Evolutionary conservation across 345 rosid genomes (phyloP).

Genomic region (Gynandropsis gynandra): DNA sequence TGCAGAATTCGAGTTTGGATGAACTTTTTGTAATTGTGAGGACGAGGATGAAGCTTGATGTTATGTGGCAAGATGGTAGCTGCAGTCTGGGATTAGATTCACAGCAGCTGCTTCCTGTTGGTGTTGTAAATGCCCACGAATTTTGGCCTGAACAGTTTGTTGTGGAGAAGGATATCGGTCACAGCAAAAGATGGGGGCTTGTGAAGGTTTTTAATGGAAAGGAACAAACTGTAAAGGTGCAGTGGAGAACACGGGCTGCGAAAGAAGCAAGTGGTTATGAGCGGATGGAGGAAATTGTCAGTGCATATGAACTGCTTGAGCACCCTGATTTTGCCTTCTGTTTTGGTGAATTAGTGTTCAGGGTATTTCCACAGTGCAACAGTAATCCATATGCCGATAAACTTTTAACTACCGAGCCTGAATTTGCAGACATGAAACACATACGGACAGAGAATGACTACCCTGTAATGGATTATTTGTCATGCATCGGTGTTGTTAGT

Average conservation of each 20-base stretch:
- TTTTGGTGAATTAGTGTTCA: slow-evolving; percentile 70
- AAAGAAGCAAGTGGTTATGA: slow-evolving; percentile 30
- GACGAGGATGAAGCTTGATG: slow-evolving; percentile 58
- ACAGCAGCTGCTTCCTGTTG: slow-evolving; percentile 51
- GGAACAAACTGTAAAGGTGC: slow-evolving; percentile 68
- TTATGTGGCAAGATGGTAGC: slow-evolving; percentile 83
- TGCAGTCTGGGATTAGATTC: slow-evolving; percentile 49
- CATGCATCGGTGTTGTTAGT: slow-evolving; percentile 59
- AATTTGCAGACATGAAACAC: slow-evolving; percentile 4
- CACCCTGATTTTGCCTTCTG: slow-evolving; percentile 71
- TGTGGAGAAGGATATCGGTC: slow-evolving; percentile 45
- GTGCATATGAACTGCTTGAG: slow-evolving; percentile 81
- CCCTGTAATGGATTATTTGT: slow-evolving; percentile 29
- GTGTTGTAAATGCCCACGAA: slow-evolving; percentile 57
- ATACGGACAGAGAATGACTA: slow-evolving; percentile 23
- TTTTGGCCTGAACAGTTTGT: slow-evolving; percentile 94
- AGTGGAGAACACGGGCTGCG: slow-evolving; percentile 41
- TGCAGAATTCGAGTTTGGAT: slow-evolving; percentile 24
- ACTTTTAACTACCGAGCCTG: slow-evolving; percentile 16
- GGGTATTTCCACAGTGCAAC: slow-evolving; percentile 20
- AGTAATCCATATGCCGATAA: slow-evolving; percentile 19
- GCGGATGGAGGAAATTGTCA: slow-evolving; percentile 54
- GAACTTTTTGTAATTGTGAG: slow-evolving; percentile 52
- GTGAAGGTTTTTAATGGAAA: slow-evolving; percentile 59
- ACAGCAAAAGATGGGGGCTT: slow-evolving; percentile 58